These are phyloP conservation scores for Aspergillus calidoustus DNA, from an alignment of 2,329 filamentous ascomycete genomes.

Conservation along the genomic window DNA sequence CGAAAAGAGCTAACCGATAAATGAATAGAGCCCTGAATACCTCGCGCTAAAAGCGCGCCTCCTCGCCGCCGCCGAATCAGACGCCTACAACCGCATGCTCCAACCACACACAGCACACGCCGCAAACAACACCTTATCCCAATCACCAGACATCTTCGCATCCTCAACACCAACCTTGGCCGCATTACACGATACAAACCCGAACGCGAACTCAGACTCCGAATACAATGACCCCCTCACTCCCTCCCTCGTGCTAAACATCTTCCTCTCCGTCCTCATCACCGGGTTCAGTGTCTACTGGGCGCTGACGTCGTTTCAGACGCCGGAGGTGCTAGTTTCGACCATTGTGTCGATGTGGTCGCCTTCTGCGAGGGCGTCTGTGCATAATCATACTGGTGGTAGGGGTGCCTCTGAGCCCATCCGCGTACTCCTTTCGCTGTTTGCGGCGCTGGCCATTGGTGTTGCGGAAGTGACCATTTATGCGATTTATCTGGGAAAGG, in stretches of 20 bases:
- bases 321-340: slow-evolving; percentile 35
- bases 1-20: neutral
- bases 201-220: slow-evolving; percentile 37
- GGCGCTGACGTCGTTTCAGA: slow-evolving; percentile 44
- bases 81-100: slow-evolving; percentile 80
- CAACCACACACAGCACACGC: slow-evolving; percentile 62
- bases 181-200: slow-evolving; percentile 46
- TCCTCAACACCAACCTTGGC: slow-evolving; percentile 61
- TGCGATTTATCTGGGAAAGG: slow-evolving; percentile 51
- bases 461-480: slow-evolving; percentile 54
- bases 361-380: neutral
- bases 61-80: slow-evolving; percentile 79
- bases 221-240: slow-evolving; percentile 50
- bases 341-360: slow-evolving; percentile 24
- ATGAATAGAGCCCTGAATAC: slow-evolving; percentile 70
- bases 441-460: slow-evolving; percentile 48
- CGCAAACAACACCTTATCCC: slow-evolving; percentile 53
- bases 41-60: slow-evolving; percentile 85
- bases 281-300: slow-evolving; percentile 55
- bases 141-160: slow-evolving; percentile 52
- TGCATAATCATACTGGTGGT: slow-evolving; percentile 17
- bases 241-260: slow-evolving; percentile 77
- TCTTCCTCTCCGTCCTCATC: slow-evolving; percentile 82
- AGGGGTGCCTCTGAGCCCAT: slow-evolving; percentile 37
- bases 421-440: slow-evolving; percentile 46